A percentile compares a stretch with the other conserved stretches of the same genome.
Evolutionary conservation across 1,139 yeast genomes (phyloP).

Genomic region (Kodamaea arcana): DNA sequence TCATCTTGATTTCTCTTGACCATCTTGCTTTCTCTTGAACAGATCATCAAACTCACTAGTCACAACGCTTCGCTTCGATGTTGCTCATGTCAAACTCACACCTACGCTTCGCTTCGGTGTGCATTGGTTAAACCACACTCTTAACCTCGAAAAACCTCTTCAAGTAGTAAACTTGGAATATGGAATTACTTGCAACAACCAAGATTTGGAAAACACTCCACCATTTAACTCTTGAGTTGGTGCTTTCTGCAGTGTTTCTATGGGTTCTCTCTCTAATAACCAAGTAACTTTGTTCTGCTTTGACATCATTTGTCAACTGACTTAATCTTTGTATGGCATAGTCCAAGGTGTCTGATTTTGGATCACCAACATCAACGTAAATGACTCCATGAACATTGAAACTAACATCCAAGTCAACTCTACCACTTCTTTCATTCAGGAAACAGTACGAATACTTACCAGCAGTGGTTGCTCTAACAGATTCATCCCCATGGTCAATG

Average conservation of each 20-base stretch:
- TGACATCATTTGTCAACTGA: slow-evolving; percentile 78
- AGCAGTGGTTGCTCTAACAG: slow-evolving; percentile 54
- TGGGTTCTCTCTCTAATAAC: slow-evolving; percentile 96
- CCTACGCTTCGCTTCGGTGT: too few species aligned
- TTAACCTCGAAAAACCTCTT: slow-evolving; percentile 95
- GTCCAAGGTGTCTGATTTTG: slow-evolving; percentile 78
- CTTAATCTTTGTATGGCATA: slow-evolving; percentile 75
- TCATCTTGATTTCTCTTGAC: too few species aligned
- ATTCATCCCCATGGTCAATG: slow-evolving; percentile 79
- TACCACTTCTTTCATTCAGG: slow-evolving; percentile 72
- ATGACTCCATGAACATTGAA: slow-evolving; percentile 94
- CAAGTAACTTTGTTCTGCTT: slow-evolving; percentile 88
- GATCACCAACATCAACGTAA: slow-evolving; percentile 81
- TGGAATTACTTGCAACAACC: slow-evolving; percentile 79
- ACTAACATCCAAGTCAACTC: slow-evolving; percentile 84
- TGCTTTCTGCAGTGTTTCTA: slow-evolving; percentile 97
- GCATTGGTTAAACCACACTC: slow-evolving; percentile 59
- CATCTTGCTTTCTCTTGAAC: too few species aligned
- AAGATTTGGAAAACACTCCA: slow-evolving; percentile 92
- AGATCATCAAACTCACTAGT: too few species aligned
- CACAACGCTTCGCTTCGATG: too few species aligned
- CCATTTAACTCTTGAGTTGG: slow-evolving; percentile 96
- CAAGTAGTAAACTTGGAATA: slow-evolving; percentile 91
- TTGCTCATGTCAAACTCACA: too few species aligned
- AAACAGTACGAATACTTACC: slow-evolving; percentile 91